These are phyloP conservation scores for Athelia sp. DNA, from an alignment of 1,284 basidiomycete species.

Conservation along the genomic window DNA sequence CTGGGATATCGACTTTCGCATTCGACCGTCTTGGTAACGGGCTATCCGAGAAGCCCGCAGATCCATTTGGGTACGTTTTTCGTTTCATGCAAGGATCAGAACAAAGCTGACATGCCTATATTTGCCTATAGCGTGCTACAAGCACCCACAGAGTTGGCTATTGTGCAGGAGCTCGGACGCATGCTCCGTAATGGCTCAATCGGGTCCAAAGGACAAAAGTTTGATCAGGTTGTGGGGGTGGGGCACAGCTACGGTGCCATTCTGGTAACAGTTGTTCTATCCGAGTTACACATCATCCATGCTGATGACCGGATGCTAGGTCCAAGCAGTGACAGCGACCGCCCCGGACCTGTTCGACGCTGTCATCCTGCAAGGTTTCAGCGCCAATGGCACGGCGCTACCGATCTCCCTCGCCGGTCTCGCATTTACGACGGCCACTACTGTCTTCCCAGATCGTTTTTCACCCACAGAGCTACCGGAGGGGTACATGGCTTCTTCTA, in stretches of 20 bases:
- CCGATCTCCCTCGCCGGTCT: slow-evolving; percentile 9
- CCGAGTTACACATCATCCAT: slow-evolving; percentile 1
- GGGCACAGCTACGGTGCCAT: slow-evolving; percentile 14
- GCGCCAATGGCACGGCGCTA: neutral
- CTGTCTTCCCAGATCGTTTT: neutral
- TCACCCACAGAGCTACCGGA: too few relatives aligned
- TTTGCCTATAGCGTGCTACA: too few relatives aligned
- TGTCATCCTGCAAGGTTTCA: too few relatives aligned
- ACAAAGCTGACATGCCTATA: neutral
- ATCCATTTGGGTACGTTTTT: slow-evolving; percentile 10
- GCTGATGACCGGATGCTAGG: slow-evolving; percentile 6
- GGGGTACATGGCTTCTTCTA: too few relatives aligned
- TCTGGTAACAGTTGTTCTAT: slow-evolving; percentile 9
- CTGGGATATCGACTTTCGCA: slow-evolving; percentile 14
- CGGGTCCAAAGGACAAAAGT: slow-evolving; percentile 5
- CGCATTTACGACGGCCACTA: slow-evolving; percentile 6
- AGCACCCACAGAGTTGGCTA: neutral
- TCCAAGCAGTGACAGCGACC: slow-evolving; percentile 1
- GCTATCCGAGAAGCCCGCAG: slow-evolving; percentile 11
- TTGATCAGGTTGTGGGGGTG: slow-evolving; percentile 12
- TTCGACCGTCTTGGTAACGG: slow-evolving; percentile 15
- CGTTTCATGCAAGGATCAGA: neutral
- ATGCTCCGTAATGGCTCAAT: slow-evolving; percentile 12
- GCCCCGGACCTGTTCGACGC: too few relatives aligned
- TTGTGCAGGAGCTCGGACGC: slow-evolving; percentile 10